These are phyloP conservation scores for Fraxinus anomala DNA, from an alignment of 257 asterid genomes.

Conservation along the genomic window DNA sequence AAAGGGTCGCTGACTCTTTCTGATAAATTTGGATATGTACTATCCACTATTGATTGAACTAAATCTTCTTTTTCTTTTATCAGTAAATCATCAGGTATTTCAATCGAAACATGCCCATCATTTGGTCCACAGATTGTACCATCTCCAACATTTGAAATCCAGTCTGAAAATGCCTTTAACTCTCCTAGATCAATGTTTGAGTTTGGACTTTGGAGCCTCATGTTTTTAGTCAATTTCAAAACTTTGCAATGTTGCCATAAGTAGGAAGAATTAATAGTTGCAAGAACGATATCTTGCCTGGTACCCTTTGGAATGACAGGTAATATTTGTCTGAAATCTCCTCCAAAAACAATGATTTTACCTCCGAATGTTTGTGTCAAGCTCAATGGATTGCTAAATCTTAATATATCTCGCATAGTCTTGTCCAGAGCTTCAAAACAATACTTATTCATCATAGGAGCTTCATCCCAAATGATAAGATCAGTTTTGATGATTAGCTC, in stretches of 20 bases:
- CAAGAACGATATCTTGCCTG: not conserved
- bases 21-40: not conserved
- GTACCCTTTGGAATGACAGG: not conserved
- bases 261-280: not conserved
- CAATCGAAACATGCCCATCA: not conserved
- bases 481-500: not conserved
- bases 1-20: not conserved
- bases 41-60: not conserved
- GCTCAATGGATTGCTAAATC: not conserved
- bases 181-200: not conserved
- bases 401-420: not conserved
- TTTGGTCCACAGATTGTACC: not conserved
- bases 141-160: not conserved
- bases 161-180: not conserved
- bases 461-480: not conserved
- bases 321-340: not conserved
- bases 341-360: not conserved
- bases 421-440: constrained; percentile 5
- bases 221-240: not conserved
- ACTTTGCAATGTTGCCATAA: not conserved
- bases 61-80: not conserved
- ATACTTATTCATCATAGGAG: not conserved
- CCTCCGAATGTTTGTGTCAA: constrained; percentile 4
- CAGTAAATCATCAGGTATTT: not conserved
- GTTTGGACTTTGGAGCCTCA: not conserved